Conservation (phyloP, 495 filamentous ascomycete genomes). For the Xylaria castorea region DNA sequence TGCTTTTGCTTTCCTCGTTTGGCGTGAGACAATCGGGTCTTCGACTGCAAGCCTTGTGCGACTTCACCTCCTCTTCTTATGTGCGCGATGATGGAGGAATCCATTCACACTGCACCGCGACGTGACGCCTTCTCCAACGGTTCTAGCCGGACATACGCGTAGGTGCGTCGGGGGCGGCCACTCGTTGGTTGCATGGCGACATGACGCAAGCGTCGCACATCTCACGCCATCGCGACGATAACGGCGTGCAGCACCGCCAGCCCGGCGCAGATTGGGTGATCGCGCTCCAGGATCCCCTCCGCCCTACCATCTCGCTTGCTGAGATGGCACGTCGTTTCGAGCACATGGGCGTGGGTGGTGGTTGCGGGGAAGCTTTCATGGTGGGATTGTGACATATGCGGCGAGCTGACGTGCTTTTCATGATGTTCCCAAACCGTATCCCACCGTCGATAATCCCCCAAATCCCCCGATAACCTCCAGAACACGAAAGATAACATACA, state of each 20-base stretch:
- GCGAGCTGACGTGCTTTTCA: constrained; percentile 20
- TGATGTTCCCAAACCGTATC: neutral
- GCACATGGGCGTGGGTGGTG: constrained; percentile 18
- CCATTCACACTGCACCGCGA: neutral
- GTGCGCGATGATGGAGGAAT: neutral
- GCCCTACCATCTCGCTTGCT: neutral
- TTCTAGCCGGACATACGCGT: constrained; percentile 15
- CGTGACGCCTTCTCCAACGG: constrained; percentile 8
- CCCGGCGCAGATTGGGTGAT: constrained; percentile 6
- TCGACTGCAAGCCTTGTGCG: neutral
- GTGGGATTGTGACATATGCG: constrained; percentile 21
- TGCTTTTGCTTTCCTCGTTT: neutral
- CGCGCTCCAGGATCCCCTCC: neutral
- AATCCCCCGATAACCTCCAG: neutral
- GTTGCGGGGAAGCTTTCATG: constrained; percentile 21
- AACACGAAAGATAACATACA: neutral
- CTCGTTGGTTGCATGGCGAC: neutral
- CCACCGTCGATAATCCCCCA: constrained; percentile 5
- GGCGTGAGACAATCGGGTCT: neutral
- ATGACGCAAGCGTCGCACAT: constrained; percentile 24
- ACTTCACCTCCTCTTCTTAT: constrained; percentile 17
- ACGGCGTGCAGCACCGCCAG: constrained; percentile 3
- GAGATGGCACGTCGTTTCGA: constrained; percentile 4
- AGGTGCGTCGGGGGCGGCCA: neutral
- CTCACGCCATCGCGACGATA: constrained; percentile 25